Base-by-base conservation (phyloP, 352 stramenopile genomes). In the Pythium utonaiense region DNA sequence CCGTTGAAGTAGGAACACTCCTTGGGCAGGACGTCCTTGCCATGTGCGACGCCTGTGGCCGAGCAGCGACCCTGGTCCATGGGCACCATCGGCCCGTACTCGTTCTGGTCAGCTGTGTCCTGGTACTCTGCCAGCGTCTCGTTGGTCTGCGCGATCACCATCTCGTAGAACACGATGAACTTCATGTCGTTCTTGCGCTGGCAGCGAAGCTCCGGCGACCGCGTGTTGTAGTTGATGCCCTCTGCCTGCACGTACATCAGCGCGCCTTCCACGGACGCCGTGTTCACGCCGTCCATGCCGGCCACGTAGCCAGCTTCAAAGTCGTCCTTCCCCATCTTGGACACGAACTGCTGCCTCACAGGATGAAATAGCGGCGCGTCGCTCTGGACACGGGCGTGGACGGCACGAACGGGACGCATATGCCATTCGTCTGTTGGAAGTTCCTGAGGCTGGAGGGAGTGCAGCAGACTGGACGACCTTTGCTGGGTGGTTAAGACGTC, bases 171-270 rank as follows among this genome's bases (percentile, higher is more conserved):
- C 8, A 94, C 83, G 27, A 95, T 63, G 61, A 85, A 86, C 49
- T 76, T 61, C 63, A 89, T 88, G 14, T 84, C 73, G 65, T 90
- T 91, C 79, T 95, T 95, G 56, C 83, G 82, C 40, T 57, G 60
- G 69, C 86, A 95, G 12, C 71, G 75, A 34, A 73, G 67, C 34
- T 87, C 70, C 0, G 60, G 67, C n/a, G 66, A 73, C 47, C 83
- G 80, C 45, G 78, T 78, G 48, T 77, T 70, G 67, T 89, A 79
- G 71, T 95, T 91, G 67, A 95, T 91, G 41, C 77, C 74, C 54
- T 93, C 81, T 3, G 81, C 78, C 69, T 93, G 83, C 34, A 95
- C 75, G 64, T 90, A 95, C 82, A 91, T 91, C 34, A 95, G 73
- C 22, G 80, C 74, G 13, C 86, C 86, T 45, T 93, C 83, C 8